Conservation (phyloP, 352 stramenopile species). For the Aphanomyces euteiches region DNA sequence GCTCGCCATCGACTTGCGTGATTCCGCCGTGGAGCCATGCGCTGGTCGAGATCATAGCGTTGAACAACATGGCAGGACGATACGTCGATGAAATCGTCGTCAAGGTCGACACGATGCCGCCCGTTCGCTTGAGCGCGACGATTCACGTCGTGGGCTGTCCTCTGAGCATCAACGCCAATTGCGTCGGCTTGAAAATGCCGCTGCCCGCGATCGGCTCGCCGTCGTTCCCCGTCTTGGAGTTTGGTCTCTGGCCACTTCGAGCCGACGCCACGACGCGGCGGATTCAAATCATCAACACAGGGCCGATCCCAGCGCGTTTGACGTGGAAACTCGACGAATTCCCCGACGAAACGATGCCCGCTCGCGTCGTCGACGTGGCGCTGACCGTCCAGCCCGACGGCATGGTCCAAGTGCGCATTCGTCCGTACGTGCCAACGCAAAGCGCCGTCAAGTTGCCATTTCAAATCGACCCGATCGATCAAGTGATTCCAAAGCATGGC, state of each 20-base stretch:
- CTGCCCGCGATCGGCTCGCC: slow-evolving; percentile 18
- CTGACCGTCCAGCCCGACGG: neutral
- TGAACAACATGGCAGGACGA: slow-evolving; percentile 72
- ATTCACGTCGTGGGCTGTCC: slow-evolving; percentile 57
- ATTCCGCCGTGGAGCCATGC: slow-evolving; percentile 60
- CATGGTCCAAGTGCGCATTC: slow-evolving; percentile 16
- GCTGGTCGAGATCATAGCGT: slow-evolving; percentile 51
- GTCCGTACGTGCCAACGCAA: slow-evolving; percentile 21
- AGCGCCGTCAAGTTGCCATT: slow-evolving; percentile 38
- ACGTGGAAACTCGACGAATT: slow-evolving; percentile 57
- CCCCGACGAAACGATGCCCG: slow-evolving; percentile 21
- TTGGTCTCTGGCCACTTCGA: slow-evolving; percentile 16
- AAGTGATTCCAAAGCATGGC: slow-evolving; percentile 19
- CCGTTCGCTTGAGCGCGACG: slow-evolving; percentile 54
- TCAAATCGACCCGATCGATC: slow-evolving; percentile 36
- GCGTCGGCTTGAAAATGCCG: slow-evolving; percentile 51
- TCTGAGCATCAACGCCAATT: slow-evolving; percentile 56
- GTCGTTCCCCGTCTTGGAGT: slow-evolving; percentile 20
- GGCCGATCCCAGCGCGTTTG: slow-evolving; percentile 50
- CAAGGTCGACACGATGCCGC: slow-evolving; percentile 45
- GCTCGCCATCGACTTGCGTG: slow-evolving; percentile 34
- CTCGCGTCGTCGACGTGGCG: slow-evolving; percentile 16
- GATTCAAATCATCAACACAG: slow-evolving; percentile 64
- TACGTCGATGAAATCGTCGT: slow-evolving; percentile 67
- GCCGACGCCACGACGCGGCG: slow-evolving; percentile 40